Base-by-base conservation (phyloP, 2,329 filamentous ascomycete species). In the Pyrenophora graminea region DNA sequence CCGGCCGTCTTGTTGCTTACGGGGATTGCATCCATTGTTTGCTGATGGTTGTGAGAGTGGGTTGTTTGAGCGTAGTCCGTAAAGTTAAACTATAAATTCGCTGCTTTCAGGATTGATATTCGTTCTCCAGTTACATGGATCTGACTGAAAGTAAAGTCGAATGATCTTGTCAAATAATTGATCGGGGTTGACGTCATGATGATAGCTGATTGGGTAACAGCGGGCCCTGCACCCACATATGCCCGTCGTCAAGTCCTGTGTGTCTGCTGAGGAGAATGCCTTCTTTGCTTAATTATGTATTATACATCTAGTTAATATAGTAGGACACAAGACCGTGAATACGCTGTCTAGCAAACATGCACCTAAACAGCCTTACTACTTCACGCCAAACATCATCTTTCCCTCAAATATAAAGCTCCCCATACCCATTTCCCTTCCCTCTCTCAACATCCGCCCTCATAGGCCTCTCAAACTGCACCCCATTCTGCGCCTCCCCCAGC, bases 1-100 rank as follows among this genome's bases (percentile, higher is more conserved):
- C 84, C 84, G 6, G 75, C 71, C 17, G 76, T 69, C 12, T 75
- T 66, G 66, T 78, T 76, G 25, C 69, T 74, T 2, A 68, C 64
- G 6, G 74, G 72, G 8, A 75, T 51, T 6, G 62, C 49, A 12
- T 75, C 73, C 71, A 74, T 74, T 10, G 10, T 45, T 4, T 9
- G 12, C 9, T 30, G 25, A 6, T 30, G 10, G 10, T 34, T 13
- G 25, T 25, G 21, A 7, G 7, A 7, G 21, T 23, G 4, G 23
- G 23, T 6, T 25, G 23, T 6, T 25, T 25, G 23, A 8, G 18
- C 17, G 9, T 46, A 3, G 10, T 3, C 10, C 34, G 13, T 31
- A 0, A 19, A 6, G 25, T 0, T 46, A 2, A 4, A 30, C 3
- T 30, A 4, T 30, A 13, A 30, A 30, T 9, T 9, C 27, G 27